Base-by-base conservation (phyloP, 2,329 filamentous ascomycete genomes). In the Waltergamsia citrina region DNA sequence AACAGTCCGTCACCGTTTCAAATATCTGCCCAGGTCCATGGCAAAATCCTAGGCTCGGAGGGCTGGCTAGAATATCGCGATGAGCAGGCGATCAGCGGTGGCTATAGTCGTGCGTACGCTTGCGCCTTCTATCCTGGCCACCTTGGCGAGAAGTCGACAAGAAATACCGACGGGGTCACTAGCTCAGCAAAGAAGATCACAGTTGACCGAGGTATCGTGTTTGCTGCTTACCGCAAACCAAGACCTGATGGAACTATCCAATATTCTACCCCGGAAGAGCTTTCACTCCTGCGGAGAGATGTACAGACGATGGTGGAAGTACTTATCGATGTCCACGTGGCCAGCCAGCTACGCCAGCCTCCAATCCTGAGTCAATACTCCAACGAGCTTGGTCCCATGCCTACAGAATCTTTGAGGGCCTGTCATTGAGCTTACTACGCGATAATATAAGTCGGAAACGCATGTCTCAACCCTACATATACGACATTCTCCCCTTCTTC, bases 1-100 rank as follows among this genome's bases (percentile, higher is more conserved):
- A 61, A 64, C 16, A 59, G 71, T 32, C 57, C 59, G 24, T 63
- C 61, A 3, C 71, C 71, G 5, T 71, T 75, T 41, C 64, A 63
- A 31, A 67, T 75, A 31, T 67, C 63, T 2, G 56, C 59, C 1
- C 50, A 57, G 1, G 62, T 69, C n/a, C 69, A 74, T 44, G 54
- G 56, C 17, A 66, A 63, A 41, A 65, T 73, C 19, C 54, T 75
- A 4, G 58, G 61, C 17, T 57, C 59, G 5, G 49, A 63, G 23
- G 63, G 63, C 15, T 75, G 71, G 71, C 61, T 69, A 27, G 67
- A 73, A 42, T 71, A 71, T 36, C 58, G 61, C 24, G 63, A 64
- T 37, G 52, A 60, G 7, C 52, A 60, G 14, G 57, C 63, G 7
- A 45, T 52, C 6, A 42, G 47, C 2, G 55, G 63, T 16, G 67